phyloP scores from a whole-genome alignment of 2,329 filamentous ascomycete species.

The Diplocarpon mali region DNA sequence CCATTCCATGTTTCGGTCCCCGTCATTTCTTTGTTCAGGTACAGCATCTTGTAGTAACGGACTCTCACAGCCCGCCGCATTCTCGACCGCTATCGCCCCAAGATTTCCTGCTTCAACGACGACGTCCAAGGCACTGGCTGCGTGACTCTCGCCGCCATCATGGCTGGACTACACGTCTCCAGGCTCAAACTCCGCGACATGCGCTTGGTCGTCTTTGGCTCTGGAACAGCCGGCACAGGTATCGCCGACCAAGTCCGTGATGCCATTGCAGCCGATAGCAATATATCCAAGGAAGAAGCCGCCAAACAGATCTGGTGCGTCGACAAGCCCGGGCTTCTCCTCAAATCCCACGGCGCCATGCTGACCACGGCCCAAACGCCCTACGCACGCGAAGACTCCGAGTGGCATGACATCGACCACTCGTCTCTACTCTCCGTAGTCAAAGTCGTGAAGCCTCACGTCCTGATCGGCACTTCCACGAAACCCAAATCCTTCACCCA shows the following conservation, averaged over 20 bases:
- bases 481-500: constrained; percentile 65
- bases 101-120: constrained; percentile 81
- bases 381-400: constrained; percentile 52
- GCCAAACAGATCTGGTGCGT: constrained; percentile 72
- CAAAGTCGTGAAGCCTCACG: constrained; percentile 62
- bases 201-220: constrained; percentile 65
- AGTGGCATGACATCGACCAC: constrained; percentile 49
- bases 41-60: background rate
- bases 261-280: constrained; percentile 59
- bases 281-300: constrained; percentile 62
- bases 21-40: too few relatives aligned
- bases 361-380: constrained; percentile 55
- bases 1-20: too few relatives aligned
- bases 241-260: constrained; percentile 79
- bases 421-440: constrained; percentile 56
- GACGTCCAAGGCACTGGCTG: constrained; percentile 85
- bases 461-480: constrained; percentile 77
- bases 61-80: constrained; percentile 45
- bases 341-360: constrained; percentile 47
- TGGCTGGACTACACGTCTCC: constrained; percentile 62
- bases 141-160: constrained; percentile 73
- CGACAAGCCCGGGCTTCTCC: constrained; percentile 69
- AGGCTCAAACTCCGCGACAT: constrained; percentile 56
- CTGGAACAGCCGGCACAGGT: constrained; percentile 72
- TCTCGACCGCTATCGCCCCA: constrained; percentile 60